phyloP scores from a whole-genome alignment of 192 early-diverging fungal species.

The Coemansia erecta region DNA sequence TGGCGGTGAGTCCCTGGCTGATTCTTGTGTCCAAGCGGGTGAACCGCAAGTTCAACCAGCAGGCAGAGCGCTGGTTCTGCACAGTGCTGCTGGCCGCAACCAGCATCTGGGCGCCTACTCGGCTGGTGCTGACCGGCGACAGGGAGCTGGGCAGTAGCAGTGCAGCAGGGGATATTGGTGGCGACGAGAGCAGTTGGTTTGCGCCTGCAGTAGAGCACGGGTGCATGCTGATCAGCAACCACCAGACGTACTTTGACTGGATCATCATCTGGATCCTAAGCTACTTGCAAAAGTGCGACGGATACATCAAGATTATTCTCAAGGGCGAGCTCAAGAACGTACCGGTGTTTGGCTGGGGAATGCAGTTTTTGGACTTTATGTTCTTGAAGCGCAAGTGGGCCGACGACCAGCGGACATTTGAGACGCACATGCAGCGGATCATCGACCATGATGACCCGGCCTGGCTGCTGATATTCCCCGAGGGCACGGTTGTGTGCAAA shows the following conservation, averaged over 20 bases:
- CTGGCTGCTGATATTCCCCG: constrained; percentile 94
- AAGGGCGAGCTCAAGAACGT: constrained; percentile 77
- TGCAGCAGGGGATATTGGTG: constrained; percentile 23
- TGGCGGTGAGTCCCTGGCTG: constrained; percentile 37
- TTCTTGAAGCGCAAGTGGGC: constrained; percentile 86
- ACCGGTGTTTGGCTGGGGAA: constrained; percentile 86
- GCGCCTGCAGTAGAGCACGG: constrained; percentile 39
- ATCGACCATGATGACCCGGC: constrained; percentile 64
- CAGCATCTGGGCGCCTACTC: constrained; percentile 47
- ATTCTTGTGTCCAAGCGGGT: constrained; percentile 14
- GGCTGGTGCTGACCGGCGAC: constrained; percentile 52
- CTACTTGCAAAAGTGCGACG: constrained; percentile 70
- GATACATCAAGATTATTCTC: constrained; percentile 87
- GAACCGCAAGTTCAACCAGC: constrained; percentile 51
- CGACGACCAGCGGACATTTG: constrained; percentile 66
- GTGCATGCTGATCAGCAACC: constrained; percentile 49
- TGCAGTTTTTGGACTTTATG: constrained; percentile 93
- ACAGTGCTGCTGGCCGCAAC: constrained; percentile 38
- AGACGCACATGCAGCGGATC: constrained; percentile 57
- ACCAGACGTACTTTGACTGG: constrained; percentile 54
- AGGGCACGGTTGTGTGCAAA: constrained; percentile 87
- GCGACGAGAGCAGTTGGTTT: constrained; percentile 29
- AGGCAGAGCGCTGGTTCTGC: constrained; percentile 53
- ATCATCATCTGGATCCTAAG: constrained; percentile 58
- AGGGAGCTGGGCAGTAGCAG: constrained; percentile 28